Evolutionary conservation across 2,329 filamentous ascomycete genomes (phyloP), one percentile per base, ranked within the genome.

Genomic region (Blastomyces silverae): DNA sequence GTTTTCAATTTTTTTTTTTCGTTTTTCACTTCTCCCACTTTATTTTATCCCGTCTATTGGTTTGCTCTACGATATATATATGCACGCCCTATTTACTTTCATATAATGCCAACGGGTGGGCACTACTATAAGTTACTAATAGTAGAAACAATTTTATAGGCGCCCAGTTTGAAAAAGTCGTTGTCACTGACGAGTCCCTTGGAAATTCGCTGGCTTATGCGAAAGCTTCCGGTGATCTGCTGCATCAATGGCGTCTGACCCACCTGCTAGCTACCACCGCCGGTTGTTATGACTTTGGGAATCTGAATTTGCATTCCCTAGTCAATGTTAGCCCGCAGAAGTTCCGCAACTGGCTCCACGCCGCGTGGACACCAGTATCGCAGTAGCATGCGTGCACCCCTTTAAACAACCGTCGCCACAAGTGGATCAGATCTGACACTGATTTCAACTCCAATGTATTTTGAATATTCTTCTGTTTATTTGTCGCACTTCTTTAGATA

Each of bases 231-330:
- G 46, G 73, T 75, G 66, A 75, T 74, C 70, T 70, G 1, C 66
- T 71, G 17, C 71, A 74, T 60, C 76, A 79, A 66, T 72, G 74
- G 65, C 77, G 78, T 4, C 70, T 88, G 61, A 83, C 86, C 65
- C 80, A 86, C 42, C 81, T 91, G 31, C 79, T 89, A 48, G 87
- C 87, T 42, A 91, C 89, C 0, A 85, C 85, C 22, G 84, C 88
- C 67, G 86, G 87, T 1, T 82, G 86, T 11, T 91, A 89, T 71
- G 84, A 87, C 67, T 89, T 89, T 69, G 77, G 79, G 2, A 77
- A 82, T 15, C 76, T 85, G 1, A 88, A 86, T 66, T 76, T 91
- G 63, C 89, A 89, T 72, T 77, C 79, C 2, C 70, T 79, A 2
- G 71, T 84, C 55, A 70, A 74, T 37, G 65, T 86, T 15, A 78